Conservation (phyloP, 2,329 filamentous ascomycete genomes). For the Penicillium capsulatum region DNA sequence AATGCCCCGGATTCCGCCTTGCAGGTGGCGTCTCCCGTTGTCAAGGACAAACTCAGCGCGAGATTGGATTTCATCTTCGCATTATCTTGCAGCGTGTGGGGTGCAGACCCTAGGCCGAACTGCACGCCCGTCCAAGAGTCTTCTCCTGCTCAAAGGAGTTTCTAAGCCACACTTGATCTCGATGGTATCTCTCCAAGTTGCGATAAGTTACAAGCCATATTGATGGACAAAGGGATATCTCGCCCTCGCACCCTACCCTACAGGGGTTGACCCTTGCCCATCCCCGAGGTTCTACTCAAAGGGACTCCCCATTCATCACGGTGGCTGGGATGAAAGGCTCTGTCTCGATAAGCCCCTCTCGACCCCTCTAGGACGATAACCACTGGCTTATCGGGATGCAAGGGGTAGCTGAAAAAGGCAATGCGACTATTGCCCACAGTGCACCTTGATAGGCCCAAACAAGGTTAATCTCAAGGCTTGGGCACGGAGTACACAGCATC, state of each 20-base stretch:
- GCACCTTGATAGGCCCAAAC: slow-evolving; percentile 7
- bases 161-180: too few species aligned
- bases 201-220: too few species aligned
- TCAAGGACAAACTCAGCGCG: background rate
- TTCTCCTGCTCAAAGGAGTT: too few species aligned
- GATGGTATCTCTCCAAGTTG: too few species aligned
- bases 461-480: slow-evolving; percentile 4
- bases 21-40: slow-evolving; percentile 7
- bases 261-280: too few species aligned
- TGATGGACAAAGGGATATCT: too few species aligned
- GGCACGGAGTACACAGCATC: slow-evolving; percentile 1
- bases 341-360: background rate
- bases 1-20: slow-evolving; percentile 12
- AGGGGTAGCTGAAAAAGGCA: slow-evolving; percentile 9
- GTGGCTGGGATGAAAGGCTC: slow-evolving; percentile 2
- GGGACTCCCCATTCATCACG: slow-evolving; percentile 1
- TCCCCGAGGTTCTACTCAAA: background rate
- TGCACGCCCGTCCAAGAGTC: too few species aligned
- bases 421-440: too few species aligned
- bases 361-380: slow-evolving; percentile 3
- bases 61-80: slow-evolving; percentile 10
- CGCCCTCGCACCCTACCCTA: too few species aligned
- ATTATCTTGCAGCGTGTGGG: slow-evolving; percentile 19
- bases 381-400: slow-evolving; percentile 14
- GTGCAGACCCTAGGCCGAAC: slow-evolving; percentile 13